Evolutionary conservation across 805 yeast genomes (phyloP).

Genomic region (Saturnispora besseyi): DNA sequence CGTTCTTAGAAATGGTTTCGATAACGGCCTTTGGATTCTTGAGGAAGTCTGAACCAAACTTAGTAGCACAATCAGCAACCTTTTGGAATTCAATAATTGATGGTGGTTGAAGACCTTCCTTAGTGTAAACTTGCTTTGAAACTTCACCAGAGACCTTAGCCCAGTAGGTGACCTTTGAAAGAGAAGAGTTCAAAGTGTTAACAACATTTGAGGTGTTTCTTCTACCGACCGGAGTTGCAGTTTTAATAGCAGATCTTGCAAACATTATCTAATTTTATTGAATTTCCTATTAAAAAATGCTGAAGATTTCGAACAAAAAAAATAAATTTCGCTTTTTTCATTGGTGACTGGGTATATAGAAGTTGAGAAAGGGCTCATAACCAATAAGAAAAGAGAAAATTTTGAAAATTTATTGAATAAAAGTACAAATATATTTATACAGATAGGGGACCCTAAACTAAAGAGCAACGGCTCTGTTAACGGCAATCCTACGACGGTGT

Average conservation of each 20-base stretch:
- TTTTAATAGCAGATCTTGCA: conserved; percentile 27
- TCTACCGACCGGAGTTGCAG: conserved; percentile 24
- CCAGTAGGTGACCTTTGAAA: conserved; percentile 71
- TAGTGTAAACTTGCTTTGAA: conserved; percentile 70
- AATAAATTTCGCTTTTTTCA: background rate
- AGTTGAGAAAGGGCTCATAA: conserved; percentile 1
- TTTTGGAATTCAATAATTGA: conserved; percentile 62
- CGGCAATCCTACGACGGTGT: conserved; percentile 49
- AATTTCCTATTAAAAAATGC: background rate
- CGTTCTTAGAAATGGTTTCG: conserved; percentile 36
- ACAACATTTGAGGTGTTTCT: conserved; percentile 33
- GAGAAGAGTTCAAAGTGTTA: conserved; percentile 17
- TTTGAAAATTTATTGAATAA: background rate
- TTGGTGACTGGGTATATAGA: background rate
- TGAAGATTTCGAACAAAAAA: background rate
- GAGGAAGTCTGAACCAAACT: conserved; percentile 34
- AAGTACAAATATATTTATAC: background rate
- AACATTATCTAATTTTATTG: conserved; percentile 18
- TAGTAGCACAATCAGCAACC: conserved; percentile 52
- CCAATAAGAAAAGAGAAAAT: background rate
- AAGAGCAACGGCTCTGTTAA: conserved; percentile 14
- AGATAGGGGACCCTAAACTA: background rate
- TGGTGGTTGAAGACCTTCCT: conserved; percentile 94
- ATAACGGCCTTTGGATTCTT: conserved; percentile 55
- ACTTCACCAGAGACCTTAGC: conserved; percentile 46